Evolutionary conservation across 257 asterid species (phyloP), one percentile per base, ranked within the genome.

Genomic region (Solanum sitiens): DNA sequence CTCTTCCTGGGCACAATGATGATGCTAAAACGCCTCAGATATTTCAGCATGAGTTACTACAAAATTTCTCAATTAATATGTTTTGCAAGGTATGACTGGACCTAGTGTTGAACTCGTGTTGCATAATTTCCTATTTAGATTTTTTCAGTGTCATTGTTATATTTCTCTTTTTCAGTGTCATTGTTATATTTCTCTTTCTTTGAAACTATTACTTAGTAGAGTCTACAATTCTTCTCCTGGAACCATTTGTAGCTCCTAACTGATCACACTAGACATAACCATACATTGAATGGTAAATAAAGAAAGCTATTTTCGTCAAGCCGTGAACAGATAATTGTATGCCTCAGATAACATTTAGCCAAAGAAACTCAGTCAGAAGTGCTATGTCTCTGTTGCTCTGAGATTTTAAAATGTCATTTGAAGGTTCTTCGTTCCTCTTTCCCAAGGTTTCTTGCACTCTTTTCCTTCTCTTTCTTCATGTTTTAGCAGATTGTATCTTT

Each of bases 21-120:
- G 90, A 92, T 77, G 84, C 90, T 73, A 92, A 92, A 89, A 92
- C 89, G 77, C 99, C 99, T 27, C 98, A 96, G 92, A 95, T 96
- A 91, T 97, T 97, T 94, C 99, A 97, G 92, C 99, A 97, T 72
- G 99, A 96, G 87, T 93, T 97, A 91, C 98, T 97, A 88, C 99
- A 96, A 91, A 95, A 97, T 93, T 97, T 97, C 94, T 93, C 96
- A 33, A 90, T 97, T 87, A 96, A 97, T 90, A 93, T 97, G 98
- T 97, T 97, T 88, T 96, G 99, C 98, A 97, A 97, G 99, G 99
- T 95, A 85, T 15, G 68, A 47, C 30, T 82, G 70, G 70, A 80
- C 85, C 68, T 82, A 32, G 70, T 32, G 27, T 30, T 82, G 20
- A 82, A 82, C 70, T 82, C 45, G 18, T 50, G 45, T 32, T 61